Evolutionary conservation across 2,329 filamentous ascomycete species (phyloP), one percentile per base, ranked within the genome.

Genomic region (Teratosphaeria viscida): DNA sequence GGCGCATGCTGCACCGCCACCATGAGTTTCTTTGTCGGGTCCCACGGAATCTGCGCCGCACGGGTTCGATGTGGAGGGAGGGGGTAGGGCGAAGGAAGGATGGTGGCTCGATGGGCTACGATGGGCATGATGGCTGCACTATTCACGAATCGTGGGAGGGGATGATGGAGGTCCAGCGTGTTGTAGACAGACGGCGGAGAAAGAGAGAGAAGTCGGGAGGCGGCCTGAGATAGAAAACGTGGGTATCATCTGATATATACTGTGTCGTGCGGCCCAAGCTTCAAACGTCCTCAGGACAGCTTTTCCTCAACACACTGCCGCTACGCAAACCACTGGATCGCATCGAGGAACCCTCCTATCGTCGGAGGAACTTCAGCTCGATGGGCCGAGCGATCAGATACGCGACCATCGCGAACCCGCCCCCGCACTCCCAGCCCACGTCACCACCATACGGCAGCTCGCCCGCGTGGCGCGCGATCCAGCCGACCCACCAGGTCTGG

Each of bases 351-450:
- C 3, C 3, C n/a, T 19, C 11, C 53, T 68, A 71, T 55, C 68
- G 59, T n/a, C 66, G 64, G 56, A 72, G 68, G 19, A 65, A 60
- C 68, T 70, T 78, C 64, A 78, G 61, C 71, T 84, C 81, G 39
- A 81, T 64, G 19, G 74, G 72, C 61, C 84, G 75, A 62, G 85
- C 65, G 1, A 76, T 66, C 54, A 78, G 66, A 72, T 86, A 88
- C 1, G 74, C 73, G 1, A 79, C 64, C 6, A 79, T 73, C 1
- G 82, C 71, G 66, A 89, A 86, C 0, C 75, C 78, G 69, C 89
- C 88, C 0, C 79, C 86, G 55, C 88, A 70, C 70, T 88, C 86
- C 64, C 89, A 84, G 3, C 83, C 84, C 52, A 85, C 72, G 72
- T 86, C 84, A 29, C 82, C 83, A 52, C 82, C 83, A 56, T 73